These are phyloP conservation scores for Picea engelmannii DNA, from an alignment of 83 land plant genomes.

Conservation along the genomic window DNA sequence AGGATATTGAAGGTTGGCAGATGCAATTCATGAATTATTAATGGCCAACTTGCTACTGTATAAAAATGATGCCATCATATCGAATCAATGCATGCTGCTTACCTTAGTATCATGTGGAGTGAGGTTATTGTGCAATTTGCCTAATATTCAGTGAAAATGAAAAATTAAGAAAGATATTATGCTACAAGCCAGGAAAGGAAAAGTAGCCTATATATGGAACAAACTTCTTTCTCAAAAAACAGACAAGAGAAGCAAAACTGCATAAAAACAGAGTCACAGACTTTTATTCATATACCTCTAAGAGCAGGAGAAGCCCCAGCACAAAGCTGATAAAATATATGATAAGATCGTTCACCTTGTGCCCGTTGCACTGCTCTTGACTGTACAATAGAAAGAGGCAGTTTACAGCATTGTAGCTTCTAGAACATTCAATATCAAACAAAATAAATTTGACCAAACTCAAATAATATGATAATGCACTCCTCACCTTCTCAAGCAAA, in stretches of 20 bases:
- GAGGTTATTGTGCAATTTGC: background rate
- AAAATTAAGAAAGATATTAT: background rate
- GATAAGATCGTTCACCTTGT: slow-evolving; percentile 88
- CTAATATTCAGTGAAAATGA: background rate
- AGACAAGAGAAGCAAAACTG: background rate
- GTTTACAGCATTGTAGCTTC: background rate
- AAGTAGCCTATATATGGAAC: background rate
- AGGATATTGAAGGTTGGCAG: background rate
- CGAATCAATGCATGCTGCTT: background rate
- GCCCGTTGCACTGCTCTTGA: slow-evolving; percentile 89
- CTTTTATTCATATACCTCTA: slow-evolving; percentile 53
- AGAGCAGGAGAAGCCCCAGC: slow-evolving; percentile 80
- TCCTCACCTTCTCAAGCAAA: slow-evolving; percentile 85
- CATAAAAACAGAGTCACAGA: slow-evolving; percentile 2
- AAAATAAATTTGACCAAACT: slow-evolving; percentile 5
- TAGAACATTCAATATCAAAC: background rate
- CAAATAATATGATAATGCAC: background rate
- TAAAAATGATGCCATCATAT: background rate
- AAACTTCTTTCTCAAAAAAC: too few species aligned
- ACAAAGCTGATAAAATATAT: slow-evolving; percentile 96
- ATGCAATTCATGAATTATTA: background rate
- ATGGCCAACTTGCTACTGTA: background rate
- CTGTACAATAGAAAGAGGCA: slow-evolving; percentile 38
- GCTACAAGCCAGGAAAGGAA: background rate
- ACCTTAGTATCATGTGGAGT: background rate